Conservation (phyloP, 176 grass and related monocot genomes). For the Ananas comosus region DNA sequence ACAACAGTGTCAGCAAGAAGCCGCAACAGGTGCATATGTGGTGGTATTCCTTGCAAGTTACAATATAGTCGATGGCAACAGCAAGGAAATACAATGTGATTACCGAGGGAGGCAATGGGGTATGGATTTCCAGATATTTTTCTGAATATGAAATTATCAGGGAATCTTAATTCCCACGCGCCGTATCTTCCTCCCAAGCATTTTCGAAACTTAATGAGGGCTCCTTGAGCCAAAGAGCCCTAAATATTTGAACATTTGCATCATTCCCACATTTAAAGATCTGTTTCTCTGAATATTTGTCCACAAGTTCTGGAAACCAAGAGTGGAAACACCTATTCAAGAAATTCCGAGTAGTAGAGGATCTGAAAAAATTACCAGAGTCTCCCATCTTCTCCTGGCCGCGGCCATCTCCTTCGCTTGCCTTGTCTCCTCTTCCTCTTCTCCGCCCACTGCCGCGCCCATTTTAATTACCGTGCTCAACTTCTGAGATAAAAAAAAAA, state of each 20-base stretch:
- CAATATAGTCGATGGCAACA: too few relatives aligned
- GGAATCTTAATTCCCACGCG: too few relatives aligned
- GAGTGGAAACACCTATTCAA: neutral
- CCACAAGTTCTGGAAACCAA: neutral
- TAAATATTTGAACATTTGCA: neutral
- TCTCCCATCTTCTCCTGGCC: conserved; percentile 83
- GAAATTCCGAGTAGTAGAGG: conserved; percentile 3
- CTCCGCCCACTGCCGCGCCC: conserved; percentile 46
- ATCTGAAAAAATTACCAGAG: conserved; percentile 42
- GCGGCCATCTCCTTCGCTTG: conserved; percentile 83
- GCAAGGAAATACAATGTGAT: too few relatives aligned
- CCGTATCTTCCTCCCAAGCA: neutral
- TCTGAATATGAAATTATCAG: too few relatives aligned
- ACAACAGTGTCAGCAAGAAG: too few relatives aligned
- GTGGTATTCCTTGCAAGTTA: too few relatives aligned
- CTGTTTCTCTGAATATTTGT: neutral
- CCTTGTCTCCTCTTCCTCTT: conserved; percentile 68
- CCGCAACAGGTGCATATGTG: too few relatives aligned
- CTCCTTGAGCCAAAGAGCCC: neutral
- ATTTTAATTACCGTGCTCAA: conserved; percentile 45
- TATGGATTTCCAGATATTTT: too few relatives aligned
- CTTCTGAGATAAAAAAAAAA: conserved; percentile 26
- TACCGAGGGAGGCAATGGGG: too few relatives aligned
- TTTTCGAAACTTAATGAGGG: neutral
- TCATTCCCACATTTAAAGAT: neutral